Percentiles rank a stretch among this genome's conserved stretches.
These are phyloP conservation scores for Hypoxylon fuscum DNA, from an alignment of 495 filamentous ascomycete genomes.

Conservation along the genomic window DNA sequence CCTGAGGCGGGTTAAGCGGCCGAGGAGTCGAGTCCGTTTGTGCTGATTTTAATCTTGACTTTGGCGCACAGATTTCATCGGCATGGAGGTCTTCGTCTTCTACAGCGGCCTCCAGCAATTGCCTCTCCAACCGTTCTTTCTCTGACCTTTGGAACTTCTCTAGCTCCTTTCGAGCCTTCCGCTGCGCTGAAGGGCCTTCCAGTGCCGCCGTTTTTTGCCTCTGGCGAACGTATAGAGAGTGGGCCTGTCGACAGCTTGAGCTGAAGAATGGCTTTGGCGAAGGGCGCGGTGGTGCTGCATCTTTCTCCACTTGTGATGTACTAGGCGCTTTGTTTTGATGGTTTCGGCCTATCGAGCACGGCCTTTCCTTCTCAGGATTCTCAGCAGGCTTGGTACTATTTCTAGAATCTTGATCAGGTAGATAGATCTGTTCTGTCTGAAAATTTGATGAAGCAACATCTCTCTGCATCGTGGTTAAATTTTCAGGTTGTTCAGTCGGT, in stretches of 20 bases:
- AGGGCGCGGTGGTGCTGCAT: not conserved
- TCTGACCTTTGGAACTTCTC: constrained; percentile 24
- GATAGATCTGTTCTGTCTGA: not conserved
- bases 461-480: not conserved
- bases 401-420: not conserved
- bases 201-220: constrained; percentile 28
- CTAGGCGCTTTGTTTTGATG: not conserved
- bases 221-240: constrained; percentile 31
- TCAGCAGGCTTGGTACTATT: not conserved
- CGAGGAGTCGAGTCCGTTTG: not conserved
- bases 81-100: not conserved
- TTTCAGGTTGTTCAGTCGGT: not conserved
- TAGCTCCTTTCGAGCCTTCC: constrained; percentile 25
- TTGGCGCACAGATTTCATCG: not conserved
- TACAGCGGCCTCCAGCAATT: not conserved
- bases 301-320: not conserved
- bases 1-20: constrained; percentile 4
- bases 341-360: not conserved
- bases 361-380: not conserved
- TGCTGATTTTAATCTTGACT: not conserved
- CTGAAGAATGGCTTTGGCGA: constrained; percentile 35
- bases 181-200: constrained; percentile 23
- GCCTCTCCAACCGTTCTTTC: constrained; percentile 12
- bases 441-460: not conserved
- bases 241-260: constrained; percentile 22